Base-by-base conservation (phyloP, 2,329 filamentous ascomycete genomes). In the Diaporthe sp. region DNA sequence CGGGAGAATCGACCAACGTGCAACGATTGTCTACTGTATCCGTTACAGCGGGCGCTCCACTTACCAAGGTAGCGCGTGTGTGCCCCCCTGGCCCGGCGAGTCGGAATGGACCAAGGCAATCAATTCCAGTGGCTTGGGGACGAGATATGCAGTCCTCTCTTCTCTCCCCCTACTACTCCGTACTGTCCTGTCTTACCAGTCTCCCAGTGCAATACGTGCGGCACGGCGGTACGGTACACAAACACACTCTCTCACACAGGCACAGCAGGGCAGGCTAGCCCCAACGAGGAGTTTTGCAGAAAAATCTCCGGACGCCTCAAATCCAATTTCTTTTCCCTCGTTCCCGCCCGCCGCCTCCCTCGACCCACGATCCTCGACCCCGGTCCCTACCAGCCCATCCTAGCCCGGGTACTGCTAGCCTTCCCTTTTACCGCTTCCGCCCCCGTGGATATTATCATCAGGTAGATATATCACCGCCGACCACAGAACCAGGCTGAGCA, bases 291-390 rank as follows among this genome's bases (percentile, higher is more conserved):
- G 20, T 58, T 58, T 31, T 72, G 31, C 34, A n/a, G 17, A 20
- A 63, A 63, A 72, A 39, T 61, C 44, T 72, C 55, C 57, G 58
- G 63, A 63, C 44, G 44, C 71, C 71, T 72, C 44, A 15, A 47
- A 28, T 72, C 55, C 70, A 60, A 72, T 61, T 39, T 72, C 70
- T 58, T 72, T 51, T 72, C 31, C 12, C 60, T 70, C 63, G 63
- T 51, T 67, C 65, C 65, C 65, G 65, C 34, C 47, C n/a, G 65
- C 34, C n/a, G 49, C 34, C 31, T 42, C 25, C 25, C 17, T 65
- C 47, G 47, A 34, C 47, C 65, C 65, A 55, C 65, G 49, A 70
- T 12, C 65, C 47, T 55, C 31, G 1, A 39, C 65, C 65, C 63
- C 37, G 61, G 42, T 22, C 42, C 44, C 44, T 25, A 37, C 63